These are phyloP conservation scores for Rhodotorula kratochvilovae DNA, from an alignment of 768 basidiomycete species.

Conservation along the genomic window DNA sequence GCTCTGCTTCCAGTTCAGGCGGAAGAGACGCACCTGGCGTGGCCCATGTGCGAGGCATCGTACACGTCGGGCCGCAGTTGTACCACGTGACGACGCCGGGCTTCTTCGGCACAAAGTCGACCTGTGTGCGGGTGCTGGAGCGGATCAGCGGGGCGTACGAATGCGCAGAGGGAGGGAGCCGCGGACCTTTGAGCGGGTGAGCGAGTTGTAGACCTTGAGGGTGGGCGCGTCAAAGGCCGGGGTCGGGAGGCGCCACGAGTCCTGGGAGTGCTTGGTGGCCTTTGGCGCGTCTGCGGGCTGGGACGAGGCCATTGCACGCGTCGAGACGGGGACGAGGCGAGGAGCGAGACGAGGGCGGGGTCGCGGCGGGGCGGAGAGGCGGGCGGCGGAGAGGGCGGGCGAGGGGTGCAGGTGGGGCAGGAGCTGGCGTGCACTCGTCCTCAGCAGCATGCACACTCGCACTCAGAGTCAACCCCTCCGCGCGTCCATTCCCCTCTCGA, in stretches of 20 bases:
- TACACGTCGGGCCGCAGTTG: constrained; percentile 99
- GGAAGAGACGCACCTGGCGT: constrained; percentile 66
- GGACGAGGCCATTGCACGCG: constrained; percentile 14
- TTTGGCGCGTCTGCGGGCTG: background rate
- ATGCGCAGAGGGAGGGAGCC: background rate
- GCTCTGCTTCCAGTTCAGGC: too few relatives aligned
- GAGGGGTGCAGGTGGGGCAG: background rate
- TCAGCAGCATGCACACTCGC: constrained; percentile 11
- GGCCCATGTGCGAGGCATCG: constrained; percentile 97
- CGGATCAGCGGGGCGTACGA: background rate
- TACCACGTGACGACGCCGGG: constrained; percentile 78
- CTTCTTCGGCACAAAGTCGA: constrained; percentile 34
- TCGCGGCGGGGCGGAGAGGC: background rate
- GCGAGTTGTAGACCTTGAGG: constrained; percentile 83
- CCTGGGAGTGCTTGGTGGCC: constrained; percentile 6
- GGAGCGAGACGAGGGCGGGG: background rate
- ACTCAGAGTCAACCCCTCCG: background rate
- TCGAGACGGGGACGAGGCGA: background rate
- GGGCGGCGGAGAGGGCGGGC: background rate
- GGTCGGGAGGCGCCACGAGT: constrained; percentile 55
- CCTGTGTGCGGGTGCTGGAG: constrained; percentile 23
- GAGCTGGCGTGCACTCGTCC: background rate
- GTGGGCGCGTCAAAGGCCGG: constrained; percentile 59
- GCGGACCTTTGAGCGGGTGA: constrained; percentile 80
- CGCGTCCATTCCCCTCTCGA: background rate